Base-by-base conservation (phyloP, 176 grass and related monocot genomes). In the Musa troglodytarum region DNA sequence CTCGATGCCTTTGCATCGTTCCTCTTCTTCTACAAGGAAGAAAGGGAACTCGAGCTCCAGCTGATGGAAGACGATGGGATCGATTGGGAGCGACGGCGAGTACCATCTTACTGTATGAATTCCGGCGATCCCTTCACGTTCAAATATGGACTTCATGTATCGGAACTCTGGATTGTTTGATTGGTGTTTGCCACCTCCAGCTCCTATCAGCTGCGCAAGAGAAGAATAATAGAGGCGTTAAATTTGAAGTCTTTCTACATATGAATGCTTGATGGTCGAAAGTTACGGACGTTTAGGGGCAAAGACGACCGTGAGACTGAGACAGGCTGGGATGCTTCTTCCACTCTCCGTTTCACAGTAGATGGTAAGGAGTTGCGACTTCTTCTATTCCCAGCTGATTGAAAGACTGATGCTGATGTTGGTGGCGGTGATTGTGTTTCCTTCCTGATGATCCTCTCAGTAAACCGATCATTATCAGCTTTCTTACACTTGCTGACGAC, bases 61-160 rank as follows among this genome's bases (percentile, higher is more conserved):
- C 1, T 88, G 85, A 72, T 90, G 87, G 87, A 97, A 97, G 0
- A 97, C 63, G 68, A 88, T 81, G 14, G 93, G 90, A 68, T 97
- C 93, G 34, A 96, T 74, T 0, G 87, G 87, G 10, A 76, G 61
- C 0, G 72, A 23, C 26, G 50, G 2, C 0, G 83, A 75, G 9
- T 58, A 71, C 1, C 74, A 67, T 78, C 72, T 53, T 20, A 68
- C 28, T 49, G 75, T 17, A 2, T 70, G 78, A 4, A 3, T 0
- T 21, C 76, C 75, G 83, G 82, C 77, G 74, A 87, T 85, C 23
- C 90, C 85, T 23, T 81, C 85, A 22, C 82, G 87, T 22, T 87
- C 71, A 12, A 97, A 83, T 72, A 92, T 83, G 2, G 63, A 66
- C 22, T 74, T 80, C 5, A 97, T 57, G 74, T 97, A 97, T 0